Conservation (phyloP, 495 filamentous ascomycete genomes). For the Penicillium fimorum region DNA sequence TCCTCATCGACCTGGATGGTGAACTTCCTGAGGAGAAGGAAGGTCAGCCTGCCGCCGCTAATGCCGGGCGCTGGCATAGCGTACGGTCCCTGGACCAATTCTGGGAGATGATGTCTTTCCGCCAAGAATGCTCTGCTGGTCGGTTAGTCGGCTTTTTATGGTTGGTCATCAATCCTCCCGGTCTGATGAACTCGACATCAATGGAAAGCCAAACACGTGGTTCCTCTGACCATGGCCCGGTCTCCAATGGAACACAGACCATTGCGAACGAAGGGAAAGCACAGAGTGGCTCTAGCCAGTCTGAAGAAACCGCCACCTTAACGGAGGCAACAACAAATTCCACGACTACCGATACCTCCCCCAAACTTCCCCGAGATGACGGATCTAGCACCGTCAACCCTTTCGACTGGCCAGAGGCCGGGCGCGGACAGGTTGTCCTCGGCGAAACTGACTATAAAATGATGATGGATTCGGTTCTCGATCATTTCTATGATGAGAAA, state of each 20-base stretch:
- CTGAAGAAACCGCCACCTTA: neutral
- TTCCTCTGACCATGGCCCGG: slow-evolving; percentile 8
- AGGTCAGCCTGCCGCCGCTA: slow-evolving; percentile 33
- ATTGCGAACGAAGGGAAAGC: slow-evolving; percentile 5
- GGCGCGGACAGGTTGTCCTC: slow-evolving; percentile 68
- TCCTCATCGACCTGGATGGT: slow-evolving; percentile 83
- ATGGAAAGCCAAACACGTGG: slow-evolving; percentile 34
- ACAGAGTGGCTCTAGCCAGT: neutral
- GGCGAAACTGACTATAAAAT: slow-evolving; percentile 71
- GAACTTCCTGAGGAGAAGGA: slow-evolving; percentile 53
- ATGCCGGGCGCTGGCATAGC: slow-evolving; percentile 71
- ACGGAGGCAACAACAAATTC: neutral
- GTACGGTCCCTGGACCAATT: slow-evolving; percentile 83
- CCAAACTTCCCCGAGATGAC: slow-evolving; percentile 31
- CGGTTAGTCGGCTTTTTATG: slow-evolving; percentile 91
- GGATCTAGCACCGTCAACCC: slow-evolving; percentile 40
- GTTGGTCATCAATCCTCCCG: slow-evolving; percentile 69
- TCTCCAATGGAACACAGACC: slow-evolving; percentile 6
- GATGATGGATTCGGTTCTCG: slow-evolving; percentile 74
- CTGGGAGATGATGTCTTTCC: slow-evolving; percentile 97
- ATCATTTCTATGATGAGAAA: slow-evolving; percentile 71
- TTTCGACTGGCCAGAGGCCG: slow-evolving; percentile 66
- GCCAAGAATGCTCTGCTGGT: slow-evolving; percentile 93
- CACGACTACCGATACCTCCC: neutral
- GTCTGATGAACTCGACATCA: slow-evolving; percentile 37